These are phyloP conservation scores for Sphaerobolus stellatus DNA, from an alignment of 1,284 basidiomycete species.

Conservation along the genomic window DNA sequence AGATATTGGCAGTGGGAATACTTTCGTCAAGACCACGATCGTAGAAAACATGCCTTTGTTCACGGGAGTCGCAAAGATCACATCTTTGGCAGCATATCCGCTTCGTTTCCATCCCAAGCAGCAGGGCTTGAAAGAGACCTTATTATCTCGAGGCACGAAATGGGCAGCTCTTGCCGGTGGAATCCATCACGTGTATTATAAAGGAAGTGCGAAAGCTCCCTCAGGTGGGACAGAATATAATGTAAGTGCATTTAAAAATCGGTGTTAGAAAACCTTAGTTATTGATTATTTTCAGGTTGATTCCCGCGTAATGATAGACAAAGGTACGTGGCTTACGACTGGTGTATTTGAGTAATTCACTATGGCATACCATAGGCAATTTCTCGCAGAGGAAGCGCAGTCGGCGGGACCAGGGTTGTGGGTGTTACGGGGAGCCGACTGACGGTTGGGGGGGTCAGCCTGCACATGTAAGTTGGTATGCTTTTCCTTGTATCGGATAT, in stretches of 20 bases:
- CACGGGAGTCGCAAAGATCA: conserved; percentile 50
- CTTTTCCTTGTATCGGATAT: too few species aligned
- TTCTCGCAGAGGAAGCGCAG: too few species aligned
- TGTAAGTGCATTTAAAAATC: conserved; percentile 31
- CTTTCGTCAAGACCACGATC: conserved; percentile 32
- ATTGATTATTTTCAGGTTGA: conserved; percentile 15
- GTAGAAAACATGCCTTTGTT: conserved; percentile 41
- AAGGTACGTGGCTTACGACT: conserved; percentile 35
- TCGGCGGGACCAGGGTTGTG: too few species aligned
- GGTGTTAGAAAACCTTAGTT: conserved; percentile 12
- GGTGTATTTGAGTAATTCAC: neutral
- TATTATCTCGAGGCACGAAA: conserved; percentile 50
- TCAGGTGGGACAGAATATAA: conserved; percentile 42
- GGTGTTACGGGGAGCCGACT: too few species aligned
- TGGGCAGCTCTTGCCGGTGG: conserved; percentile 49
- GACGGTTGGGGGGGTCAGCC: too few species aligned
- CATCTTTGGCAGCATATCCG: conserved; percentile 49
- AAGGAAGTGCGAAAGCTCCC: conserved; percentile 41
- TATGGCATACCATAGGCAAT: too few species aligned
- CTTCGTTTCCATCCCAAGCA: conserved; percentile 46
- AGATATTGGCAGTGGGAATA: conserved; percentile 39
- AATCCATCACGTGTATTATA: conserved; percentile 54
- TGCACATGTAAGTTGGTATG: too few species aligned
- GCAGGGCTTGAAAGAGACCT: conserved; percentile 33
- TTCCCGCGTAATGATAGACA: conserved; percentile 53